Evolutionary conservation across 2,329 filamentous ascomycete species (phyloP), one percentile per base, ranked within the genome.

Genomic region (Colletotrichum spinosum): DNA sequence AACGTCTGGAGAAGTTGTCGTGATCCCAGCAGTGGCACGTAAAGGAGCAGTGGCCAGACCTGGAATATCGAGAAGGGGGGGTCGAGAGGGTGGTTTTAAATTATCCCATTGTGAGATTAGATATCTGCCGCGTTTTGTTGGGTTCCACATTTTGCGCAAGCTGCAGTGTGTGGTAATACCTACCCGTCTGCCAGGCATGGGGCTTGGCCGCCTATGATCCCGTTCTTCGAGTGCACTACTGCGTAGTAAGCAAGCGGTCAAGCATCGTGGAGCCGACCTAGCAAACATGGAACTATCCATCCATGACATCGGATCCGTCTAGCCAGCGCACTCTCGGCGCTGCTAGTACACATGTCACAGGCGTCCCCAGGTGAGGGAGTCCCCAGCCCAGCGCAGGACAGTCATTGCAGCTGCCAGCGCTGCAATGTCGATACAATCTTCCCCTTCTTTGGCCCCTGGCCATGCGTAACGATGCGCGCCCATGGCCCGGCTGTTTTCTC

Each of bases 111-210:
- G 52, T 62, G 63, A 66, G 59, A 66, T 66, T 63, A 57, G 53
- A 63, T 57, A 65, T 56, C 62, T 57, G 63, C 49, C 59, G 63
- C 53, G 58, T 63, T 66, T 57, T 63, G 58, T 54, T 57, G 59
- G 62, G 63, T 56, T 48, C 62, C 63, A 66, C 52, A 66, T 52
- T 57, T 56, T 56, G 48, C 58, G 48, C 35, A 52, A 52, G 38
- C 42, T 37, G 25, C 46, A 64, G 25, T 42, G 34, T 63, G 39
- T 45, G 48, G 38, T 44, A 50, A 10, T 46, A 17, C n/a, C 8
- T 3, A 15, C 10, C 25, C 25, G 42, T 46, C 5, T 46, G 42
- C 17, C 11, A 12, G 44, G 17, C 17, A 48, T 39, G 48, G 44
- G 25, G 11, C 25, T 33, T 25, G 11, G 15, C 25, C 25, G 25